Evolutionary conservation across 169 alveolate species (phyloP), one percentile per base, ranked within the genome.

Genomic region (Plasmodium ovale): DNA sequence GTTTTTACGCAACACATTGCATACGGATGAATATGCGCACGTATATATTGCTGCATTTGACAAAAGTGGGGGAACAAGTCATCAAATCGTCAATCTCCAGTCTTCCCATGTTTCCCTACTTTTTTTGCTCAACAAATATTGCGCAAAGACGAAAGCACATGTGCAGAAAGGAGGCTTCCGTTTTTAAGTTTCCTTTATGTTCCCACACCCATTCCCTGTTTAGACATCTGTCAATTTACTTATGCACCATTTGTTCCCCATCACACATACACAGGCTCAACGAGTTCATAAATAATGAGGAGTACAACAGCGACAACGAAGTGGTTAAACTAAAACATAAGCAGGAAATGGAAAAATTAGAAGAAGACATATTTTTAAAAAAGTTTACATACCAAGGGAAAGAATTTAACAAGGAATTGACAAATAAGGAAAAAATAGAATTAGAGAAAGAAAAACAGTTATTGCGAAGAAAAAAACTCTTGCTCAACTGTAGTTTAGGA

Each of bases 321-420:
- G 31, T 58, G 23, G 65, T 85, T 21, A 85, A 85, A 35, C 64
- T 85, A 39, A 85, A 69, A 60, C 87, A 85, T 54, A 37, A 33
- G 2, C 69, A 85, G n/a, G 91, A 85, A 85, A 85, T 85, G 91
- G 91, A 85, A 85, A 69, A 85, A 69, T 37, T 85, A 62, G 91
- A 85, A 49, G 91, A 85, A 37, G 87, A 85, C 33, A 27, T 69
- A 14, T 85, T 85, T 69, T 33, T 68, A 27, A 85, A 85, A 47
- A 85, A 85, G 49, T 85, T 85, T 71, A 85, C 91, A 10, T 85
- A 69, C 60, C 67, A 67, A 51, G 87, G 87, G 58, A 85, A 85
- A 65, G 73, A 69, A 69, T 67, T 69, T 85, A 64, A 85, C 25
- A 42, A 67, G 9, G 87, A 85, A 56, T 71, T 85, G 31, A 85